Conservation (phyloP, 345 rosid species). For the Sisymbrium altissimum region DNA sequence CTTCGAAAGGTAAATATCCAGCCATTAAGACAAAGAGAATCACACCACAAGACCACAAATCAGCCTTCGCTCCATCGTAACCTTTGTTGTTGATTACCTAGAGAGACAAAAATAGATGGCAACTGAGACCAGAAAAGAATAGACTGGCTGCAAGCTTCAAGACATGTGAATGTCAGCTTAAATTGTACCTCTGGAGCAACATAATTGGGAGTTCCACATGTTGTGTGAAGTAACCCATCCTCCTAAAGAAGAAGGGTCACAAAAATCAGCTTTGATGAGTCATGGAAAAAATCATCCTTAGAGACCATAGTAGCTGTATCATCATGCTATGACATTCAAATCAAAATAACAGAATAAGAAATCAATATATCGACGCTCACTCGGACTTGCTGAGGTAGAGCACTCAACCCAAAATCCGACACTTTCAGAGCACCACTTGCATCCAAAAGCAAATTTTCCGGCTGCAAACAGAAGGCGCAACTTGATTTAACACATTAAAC, state of each 20-base stretch:
- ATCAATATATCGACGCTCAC: conserved; percentile 40
- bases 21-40: conserved; percentile 97
- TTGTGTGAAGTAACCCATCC: conserved; percentile 96
- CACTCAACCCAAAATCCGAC: conserved; percentile 98
- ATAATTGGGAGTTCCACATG: conserved; percentile 99
- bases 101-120: conserved; percentile 10
- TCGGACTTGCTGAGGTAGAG: conserved; percentile 97
- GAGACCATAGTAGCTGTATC: background rate
- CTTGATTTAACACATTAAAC: background rate
- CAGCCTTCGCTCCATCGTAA: conserved; percentile 96
- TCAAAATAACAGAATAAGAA: background rate
- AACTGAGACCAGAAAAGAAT: background rate
- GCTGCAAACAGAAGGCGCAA: conserved; percentile 48
- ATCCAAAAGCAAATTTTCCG: conserved; percentile 93
- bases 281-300: background rate
- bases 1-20: conserved; percentile 95
- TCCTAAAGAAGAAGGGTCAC: conserved; percentile 47
- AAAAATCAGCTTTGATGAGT: conserved; percentile 10
- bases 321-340: background rate
- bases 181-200: conserved; percentile 97
- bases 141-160: background rate
- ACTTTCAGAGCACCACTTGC: conserved; percentile 80
- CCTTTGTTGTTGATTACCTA: conserved; percentile 97
- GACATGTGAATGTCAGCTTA: background rate
- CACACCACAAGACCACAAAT: conserved; percentile 98